Evolutionary conservation across 2,329 filamentous ascomycete species (phyloP), one percentile per base, ranked within the genome.

Genomic region (Exophiala aquamarina): DNA sequence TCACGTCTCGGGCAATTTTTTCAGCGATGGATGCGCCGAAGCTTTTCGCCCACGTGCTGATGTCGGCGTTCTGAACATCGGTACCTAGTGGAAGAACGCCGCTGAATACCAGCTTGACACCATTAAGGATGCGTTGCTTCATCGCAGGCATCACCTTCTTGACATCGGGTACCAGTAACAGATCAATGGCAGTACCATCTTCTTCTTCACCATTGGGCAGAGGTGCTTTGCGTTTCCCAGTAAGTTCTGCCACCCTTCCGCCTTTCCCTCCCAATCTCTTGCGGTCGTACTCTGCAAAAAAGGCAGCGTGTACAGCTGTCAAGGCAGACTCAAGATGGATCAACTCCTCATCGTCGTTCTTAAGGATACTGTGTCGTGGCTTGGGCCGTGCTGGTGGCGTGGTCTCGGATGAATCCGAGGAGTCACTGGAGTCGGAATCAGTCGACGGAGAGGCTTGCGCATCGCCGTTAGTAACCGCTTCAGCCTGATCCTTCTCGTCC

Each of bases 331-430:
- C 84, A 2, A 98, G 79, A 50, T 85, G 79, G 7, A 78, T 74
- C 3, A 98, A 79, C 65, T 97, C 93, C 31, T 79, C 77, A 61
- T 98, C 93, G 57, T 95, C 86, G 61, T 98, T 89, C 49, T 87
- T 84, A 13, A 98, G 79, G 8, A 97, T 74, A 55, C 89, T 86
- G 61, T 95, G 89, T 26, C 81, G 75, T 8, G 50, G 75, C 51
- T 66, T 67, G 26, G 55, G 60, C 15, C 58, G 52, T 23, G 48
- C 46, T 28, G 50, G 47, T 58, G 56, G 36, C 62, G 63, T 40
- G 57, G 59, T 44, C 62, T 67, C 35, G 41, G 50, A 37, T 61
- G 59, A 38, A 14, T 54, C 41, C 9, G 55, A 55, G 7, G 51
- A 55, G 41, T 58, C 45, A 40, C 54, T 52, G 37, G 61, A 55